These are phyloP conservation scores for Colletotrichum sp. DNA, from an alignment of 2,329 filamentous ascomycete species.

Conservation along the genomic window DNA sequence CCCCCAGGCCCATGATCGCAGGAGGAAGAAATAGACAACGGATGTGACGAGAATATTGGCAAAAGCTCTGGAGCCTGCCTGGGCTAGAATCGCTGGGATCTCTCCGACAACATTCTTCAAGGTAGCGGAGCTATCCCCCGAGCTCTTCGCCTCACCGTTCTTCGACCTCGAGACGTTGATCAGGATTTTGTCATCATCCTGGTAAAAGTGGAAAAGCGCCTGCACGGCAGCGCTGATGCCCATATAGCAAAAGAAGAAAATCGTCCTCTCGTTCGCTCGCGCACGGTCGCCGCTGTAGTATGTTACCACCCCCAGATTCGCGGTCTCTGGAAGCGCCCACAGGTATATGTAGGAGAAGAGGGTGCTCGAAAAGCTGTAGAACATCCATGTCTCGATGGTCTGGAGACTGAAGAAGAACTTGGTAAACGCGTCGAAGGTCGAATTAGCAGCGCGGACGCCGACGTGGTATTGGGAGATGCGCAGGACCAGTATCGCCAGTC, in stretches of 20 bases:
- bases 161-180: slow-evolving; percentile 43
- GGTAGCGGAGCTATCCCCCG: slow-evolving; percentile 21
- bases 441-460: slow-evolving; percentile 73
- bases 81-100: slow-evolving; percentile 43
- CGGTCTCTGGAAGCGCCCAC: slow-evolving; percentile 65
- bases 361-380: slow-evolving; percentile 79
- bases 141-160: slow-evolving; percentile 12
- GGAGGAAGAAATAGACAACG: slow-evolving; percentile 64
- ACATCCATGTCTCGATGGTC: slow-evolving; percentile 72
- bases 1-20: slow-evolving; percentile 71
- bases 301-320: slow-evolving; percentile 76
- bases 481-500: slow-evolving; percentile 80
- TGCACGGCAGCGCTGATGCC: slow-evolving; percentile 73
- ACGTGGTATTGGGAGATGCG: slow-evolving; percentile 85
- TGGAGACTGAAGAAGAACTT: slow-evolving; percentile 62
- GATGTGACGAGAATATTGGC: slow-evolving; percentile 50
- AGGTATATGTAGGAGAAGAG: slow-evolving; percentile 84
- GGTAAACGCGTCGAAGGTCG: slow-evolving; percentile 68
- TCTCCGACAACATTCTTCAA: slow-evolving; percentile 40
- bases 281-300: slow-evolving; percentile 74
- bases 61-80: slow-evolving; percentile 44
- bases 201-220: slow-evolving; percentile 70
- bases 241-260: slow-evolving; percentile 79
- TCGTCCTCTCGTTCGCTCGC: slow-evolving; percentile 82
- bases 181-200: slow-evolving; percentile 73